These are phyloP conservation scores for Epichloe bromicola DNA, from an alignment of 2,329 filamentous ascomycete genomes.

Conservation along the genomic window DNA sequence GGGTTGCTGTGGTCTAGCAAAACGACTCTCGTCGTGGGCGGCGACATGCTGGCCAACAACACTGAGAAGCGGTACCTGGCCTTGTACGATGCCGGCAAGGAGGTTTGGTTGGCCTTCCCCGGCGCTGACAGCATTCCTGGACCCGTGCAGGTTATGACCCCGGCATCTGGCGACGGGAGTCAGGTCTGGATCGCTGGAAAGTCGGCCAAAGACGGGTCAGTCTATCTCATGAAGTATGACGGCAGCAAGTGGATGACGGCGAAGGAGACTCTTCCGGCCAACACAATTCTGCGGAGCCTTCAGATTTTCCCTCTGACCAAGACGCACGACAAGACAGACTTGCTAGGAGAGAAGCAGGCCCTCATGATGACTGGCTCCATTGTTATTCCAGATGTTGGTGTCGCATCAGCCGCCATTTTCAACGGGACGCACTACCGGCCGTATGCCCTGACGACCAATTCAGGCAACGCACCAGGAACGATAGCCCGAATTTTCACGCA, in stretches of 20 bases:
- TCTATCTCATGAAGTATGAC: slow-evolving; percentile 75
- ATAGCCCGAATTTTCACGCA: slow-evolving; percentile 76
- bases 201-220: slow-evolving; percentile 45
- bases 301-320: slow-evolving; percentile 66
- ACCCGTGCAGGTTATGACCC: slow-evolving; percentile 61
- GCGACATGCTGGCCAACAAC: slow-evolving; percentile 56
- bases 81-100: slow-evolving; percentile 54
- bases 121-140: slow-evolving; percentile 59
- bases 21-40: slow-evolving; percentile 61
- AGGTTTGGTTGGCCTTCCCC: slow-evolving; percentile 53
- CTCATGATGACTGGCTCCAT: slow-evolving; percentile 80
- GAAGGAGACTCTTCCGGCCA: slow-evolving; percentile 46
- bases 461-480: slow-evolving; percentile 53
- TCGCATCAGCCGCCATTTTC: slow-evolving; percentile 75
- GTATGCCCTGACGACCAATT: slow-evolving; percentile 64
- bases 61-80: slow-evolving; percentile 52
- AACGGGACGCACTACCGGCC: slow-evolving; percentile 70
- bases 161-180: slow-evolving; percentile 57
- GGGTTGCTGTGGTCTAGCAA: slow-evolving; percentile 64
- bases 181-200: slow-evolving; percentile 76
- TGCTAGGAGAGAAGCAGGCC: slow-evolving; percentile 54
- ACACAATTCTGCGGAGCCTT: slow-evolving; percentile 62
- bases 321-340: slow-evolving; percentile 48
- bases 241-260: slow-evolving; percentile 56
- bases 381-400: slow-evolving; percentile 61